Percentiles rank a stretch among this genome's conserved stretches.
Evolutionary conservation across 352 stramenopile species (phyloP).

Genomic region (Globisporangium mamillatum): DNA sequence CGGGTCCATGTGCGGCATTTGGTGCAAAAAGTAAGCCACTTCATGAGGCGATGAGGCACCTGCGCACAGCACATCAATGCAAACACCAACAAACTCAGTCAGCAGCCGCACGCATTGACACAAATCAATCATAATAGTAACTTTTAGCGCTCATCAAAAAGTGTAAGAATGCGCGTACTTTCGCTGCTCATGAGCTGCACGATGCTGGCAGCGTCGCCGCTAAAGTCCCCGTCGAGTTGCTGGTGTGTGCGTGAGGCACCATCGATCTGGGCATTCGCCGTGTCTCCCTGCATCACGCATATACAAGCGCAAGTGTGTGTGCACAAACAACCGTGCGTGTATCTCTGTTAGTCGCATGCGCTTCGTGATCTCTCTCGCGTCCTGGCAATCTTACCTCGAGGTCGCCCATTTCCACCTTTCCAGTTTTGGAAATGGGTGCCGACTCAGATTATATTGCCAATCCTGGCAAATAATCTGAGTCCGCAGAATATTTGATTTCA

Average conservation of each 20-base stretch:
- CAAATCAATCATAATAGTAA: no score
- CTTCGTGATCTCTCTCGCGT: background rate
- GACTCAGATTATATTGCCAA: no score
- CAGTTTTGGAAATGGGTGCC: background rate
- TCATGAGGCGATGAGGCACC: slow-evolving; percentile 45
- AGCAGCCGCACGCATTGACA: background rate
- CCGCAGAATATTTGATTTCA: no score
- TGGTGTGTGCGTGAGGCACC: background rate
- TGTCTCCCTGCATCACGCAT: background rate
- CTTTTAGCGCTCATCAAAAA: no score
- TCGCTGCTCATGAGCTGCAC: slow-evolving; percentile 45
- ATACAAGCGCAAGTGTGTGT: background rate
- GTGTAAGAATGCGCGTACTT: slow-evolving; percentile 24
- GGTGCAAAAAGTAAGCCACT: slow-evolving; percentile 61
- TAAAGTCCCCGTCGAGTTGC: slow-evolving; percentile 7
- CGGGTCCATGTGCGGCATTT: slow-evolving; percentile 61
- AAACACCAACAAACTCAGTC: background rate
- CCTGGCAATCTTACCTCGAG: slow-evolving; percentile 4
- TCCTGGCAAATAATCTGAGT: no score
- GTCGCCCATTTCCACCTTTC: slow-evolving; percentile 11
- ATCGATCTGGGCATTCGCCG: slow-evolving; percentile 3
- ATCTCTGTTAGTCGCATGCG: background rate
- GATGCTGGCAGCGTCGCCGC: slow-evolving; percentile 30
- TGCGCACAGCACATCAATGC: slow-evolving; percentile 5
- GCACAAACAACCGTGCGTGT: background rate